phyloP scores from a whole-genome alignment of 202 grass and related monocot genomes.

The Musa balbisiana region DNA sequence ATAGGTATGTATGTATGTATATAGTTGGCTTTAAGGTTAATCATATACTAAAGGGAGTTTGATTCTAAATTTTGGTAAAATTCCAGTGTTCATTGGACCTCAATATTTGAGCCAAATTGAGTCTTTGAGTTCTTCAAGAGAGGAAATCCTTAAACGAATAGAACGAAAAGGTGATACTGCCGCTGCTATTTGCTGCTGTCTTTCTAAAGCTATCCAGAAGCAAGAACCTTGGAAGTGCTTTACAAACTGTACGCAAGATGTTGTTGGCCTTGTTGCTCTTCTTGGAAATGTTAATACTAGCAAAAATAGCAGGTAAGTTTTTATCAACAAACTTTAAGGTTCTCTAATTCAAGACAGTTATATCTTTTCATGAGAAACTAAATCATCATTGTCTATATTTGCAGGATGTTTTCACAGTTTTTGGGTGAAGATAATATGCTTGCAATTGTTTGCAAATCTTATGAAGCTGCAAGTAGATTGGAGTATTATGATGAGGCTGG shows the following conservation, averaged over 20 bases:
- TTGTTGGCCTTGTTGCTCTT: slow-evolving; percentile 39
- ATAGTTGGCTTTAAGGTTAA: too few relatives aligned
- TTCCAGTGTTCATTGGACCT: background rate
- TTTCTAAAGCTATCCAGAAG: slow-evolving; percentile 5
- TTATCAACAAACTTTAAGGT: background rate
- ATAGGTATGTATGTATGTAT: too few relatives aligned
- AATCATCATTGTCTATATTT: slow-evolving; percentile 11
- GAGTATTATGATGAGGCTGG: slow-evolving; percentile 34
- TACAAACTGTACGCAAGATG: slow-evolving; percentile 13
- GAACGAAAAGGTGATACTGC: slow-evolving; percentile 30
- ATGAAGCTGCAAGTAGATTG: slow-evolving; percentile 24
- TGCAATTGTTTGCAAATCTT: slow-evolving; percentile 42
- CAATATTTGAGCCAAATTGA: slow-evolving; percentile 2
- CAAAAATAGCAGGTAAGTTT: slow-evolving; percentile 27
- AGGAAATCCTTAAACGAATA: slow-evolving; percentile 27
- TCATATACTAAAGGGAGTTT: background rate
- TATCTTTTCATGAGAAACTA: slow-evolving; percentile 2
- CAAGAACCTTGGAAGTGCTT: too few relatives aligned
- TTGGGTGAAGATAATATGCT: slow-evolving; percentile 45
- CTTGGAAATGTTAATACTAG: slow-evolving; percentile 36
- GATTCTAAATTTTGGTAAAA: background rate
- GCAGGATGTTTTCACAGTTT: slow-evolving; percentile 42
- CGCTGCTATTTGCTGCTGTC: slow-evolving; percentile 32
- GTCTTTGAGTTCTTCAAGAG: slow-evolving; percentile 16
- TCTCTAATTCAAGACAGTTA: too few relatives aligned